phyloP scores from a whole-genome alignment of 305 asterid genomes.

The Petunia hybrid region DNA sequence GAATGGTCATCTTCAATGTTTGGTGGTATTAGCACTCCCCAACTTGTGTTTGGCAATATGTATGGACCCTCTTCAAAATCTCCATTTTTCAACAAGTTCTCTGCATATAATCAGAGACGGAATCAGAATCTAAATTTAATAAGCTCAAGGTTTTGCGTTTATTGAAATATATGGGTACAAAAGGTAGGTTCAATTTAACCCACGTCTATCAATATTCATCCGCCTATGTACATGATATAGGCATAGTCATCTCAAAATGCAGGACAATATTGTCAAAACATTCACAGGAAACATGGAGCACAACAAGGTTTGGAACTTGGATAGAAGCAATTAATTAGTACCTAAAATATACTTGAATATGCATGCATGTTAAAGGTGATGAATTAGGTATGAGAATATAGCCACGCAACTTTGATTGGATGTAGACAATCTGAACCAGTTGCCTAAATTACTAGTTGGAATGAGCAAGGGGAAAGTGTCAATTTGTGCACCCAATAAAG shows the following conservation, averaged over 20 bases:
- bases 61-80: slow-evolving; percentile 96
- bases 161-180: too few relatives aligned
- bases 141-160: too few relatives aligned
- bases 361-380: background rate
- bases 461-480: background rate
- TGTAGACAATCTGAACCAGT: background rate
- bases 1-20: slow-evolving; percentile 94
- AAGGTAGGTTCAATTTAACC: too few relatives aligned
- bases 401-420: background rate
- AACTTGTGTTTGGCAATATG: slow-evolving; percentile 84
- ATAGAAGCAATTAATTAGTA: slow-evolving; percentile 15
- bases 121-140: too few relatives aligned
- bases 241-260: too few relatives aligned
- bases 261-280: background rate
- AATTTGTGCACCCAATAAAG: background rate
- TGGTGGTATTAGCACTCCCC: slow-evolving; percentile 97
- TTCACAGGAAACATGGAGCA: too few relatives aligned
- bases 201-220: too few relatives aligned
- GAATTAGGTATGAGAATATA: slow-evolving; percentile 13
- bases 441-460: background rate
- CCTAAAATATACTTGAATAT: background rate
- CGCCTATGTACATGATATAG: too few relatives aligned
- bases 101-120: too few relatives aligned
- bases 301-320: slow-evolving; percentile 4
- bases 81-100: slow-evolving; percentile 76